Evolutionary conservation across 1,139 yeast genomes (phyloP).

Genomic region (Sugiyamaella neomexicana): DNA sequence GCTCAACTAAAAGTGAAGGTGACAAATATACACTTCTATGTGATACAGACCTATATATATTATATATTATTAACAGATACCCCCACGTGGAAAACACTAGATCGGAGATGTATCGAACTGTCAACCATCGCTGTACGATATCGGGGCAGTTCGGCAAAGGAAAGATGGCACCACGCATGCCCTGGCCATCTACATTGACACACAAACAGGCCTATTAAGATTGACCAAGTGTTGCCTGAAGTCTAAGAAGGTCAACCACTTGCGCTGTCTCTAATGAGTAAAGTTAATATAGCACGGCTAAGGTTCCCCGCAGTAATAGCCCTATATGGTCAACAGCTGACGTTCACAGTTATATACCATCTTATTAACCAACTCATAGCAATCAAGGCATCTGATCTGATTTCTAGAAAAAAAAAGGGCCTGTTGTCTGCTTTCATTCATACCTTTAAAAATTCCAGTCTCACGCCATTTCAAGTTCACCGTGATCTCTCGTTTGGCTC

Average conservation of each 20-base stretch:
- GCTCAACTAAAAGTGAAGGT: neutral
- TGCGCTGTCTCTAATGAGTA: too few species aligned
- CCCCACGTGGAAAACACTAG: constrained; percentile 9
- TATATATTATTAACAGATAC: constrained; percentile 3
- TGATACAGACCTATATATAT: neutral
- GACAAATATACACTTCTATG: neutral
- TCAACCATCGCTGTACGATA: too few species aligned
- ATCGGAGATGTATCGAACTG: neutral
- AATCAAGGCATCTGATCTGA: too few species aligned
- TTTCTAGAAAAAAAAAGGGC: too few species aligned
- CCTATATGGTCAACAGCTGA: neutral
- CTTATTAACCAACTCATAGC: too few species aligned
- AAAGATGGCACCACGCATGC: neutral
- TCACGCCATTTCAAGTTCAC: too few species aligned
- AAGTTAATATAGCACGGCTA: too few species aligned
- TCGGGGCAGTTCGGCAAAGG: neutral
- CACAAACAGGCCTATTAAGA: neutral
- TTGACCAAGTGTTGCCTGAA: too few species aligned
- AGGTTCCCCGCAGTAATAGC: neutral
- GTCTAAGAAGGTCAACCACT: too few species aligned
- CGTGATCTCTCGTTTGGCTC: too few species aligned
- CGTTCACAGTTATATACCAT: neutral
- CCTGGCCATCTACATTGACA: neutral
- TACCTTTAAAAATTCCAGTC: too few species aligned
- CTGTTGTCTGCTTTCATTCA: too few species aligned